Base-by-base conservation (phyloP, 768 basidiomycete genomes). In the Naematelia aurantialba region DNA sequence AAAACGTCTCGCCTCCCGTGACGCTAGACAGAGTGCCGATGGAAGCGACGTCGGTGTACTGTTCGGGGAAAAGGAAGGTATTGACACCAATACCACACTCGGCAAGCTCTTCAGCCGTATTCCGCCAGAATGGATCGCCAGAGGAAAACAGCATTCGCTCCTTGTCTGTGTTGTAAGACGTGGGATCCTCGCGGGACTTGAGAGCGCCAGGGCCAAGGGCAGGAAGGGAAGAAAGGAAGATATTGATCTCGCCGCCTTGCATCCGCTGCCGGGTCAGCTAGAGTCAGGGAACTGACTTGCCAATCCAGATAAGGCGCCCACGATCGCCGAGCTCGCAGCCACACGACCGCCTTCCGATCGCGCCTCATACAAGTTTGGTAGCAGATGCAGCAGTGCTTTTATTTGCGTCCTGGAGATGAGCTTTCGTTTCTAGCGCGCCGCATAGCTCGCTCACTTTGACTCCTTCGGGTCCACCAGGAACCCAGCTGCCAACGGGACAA, bases 1-100 rank as follows among this genome's bases (percentile, higher is more conserved):
- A 94, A 78, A 88, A 93, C 0, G 94, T 68, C 58, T 92, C 90
- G 19, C 96, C 96, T 13, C 96, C 96, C 5, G 90, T 91, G 11
- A 85, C 73, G 0, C 85, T 85, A 0, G 87, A 73, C 4, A 92
- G 81, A 2, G 81, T 77, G 45, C 87, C 88, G 86, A 99, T 85
- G 4, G 88, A 89, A 3, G 86, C 94, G 2, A 97, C 79, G 76
- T 98, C 96, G 67, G 90, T 85, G 62, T 84, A 86, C 72, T 84
- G 84, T 62, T 78, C 82, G 59, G 89, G 89, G 25, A 88, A 88
- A 21, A 97, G 79, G 78, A 96, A 93, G 78, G 91, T 81, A 73
- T 85, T 91, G 58, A 96, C 86, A 1, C 91, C 93, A 25, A 98
- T 83, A 21, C 96, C 96, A 56, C 87, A 85, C 59, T 90, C 87